Evolutionary conservation across 495 filamentous ascomycete genomes (phyloP).

Genomic region (Aspergillus kassunensis): DNA sequence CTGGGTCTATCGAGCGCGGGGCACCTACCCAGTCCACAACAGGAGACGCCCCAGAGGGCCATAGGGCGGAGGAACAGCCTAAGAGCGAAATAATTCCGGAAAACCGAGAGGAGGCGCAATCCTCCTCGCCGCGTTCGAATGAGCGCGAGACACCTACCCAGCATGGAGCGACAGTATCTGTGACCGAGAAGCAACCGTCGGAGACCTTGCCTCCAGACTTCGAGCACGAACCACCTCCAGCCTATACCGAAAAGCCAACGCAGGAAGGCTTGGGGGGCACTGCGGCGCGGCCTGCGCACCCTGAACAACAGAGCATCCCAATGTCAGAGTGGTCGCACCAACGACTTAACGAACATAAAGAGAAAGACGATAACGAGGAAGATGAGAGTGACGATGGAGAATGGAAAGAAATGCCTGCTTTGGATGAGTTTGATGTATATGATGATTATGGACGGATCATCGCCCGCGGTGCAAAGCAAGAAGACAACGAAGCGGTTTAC

Average conservation of each 20-base stretch:
- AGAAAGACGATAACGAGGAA: slow-evolving; percentile 38
- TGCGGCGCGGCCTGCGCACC: slow-evolving; percentile 15
- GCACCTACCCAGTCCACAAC: background rate
- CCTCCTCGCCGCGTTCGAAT: background rate
- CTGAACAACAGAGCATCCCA: slow-evolving; percentile 29
- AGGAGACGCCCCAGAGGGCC: slow-evolving; percentile 8
- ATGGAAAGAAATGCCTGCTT: slow-evolving; percentile 94
- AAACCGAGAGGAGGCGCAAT: background rate
- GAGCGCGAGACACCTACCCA: background rate
- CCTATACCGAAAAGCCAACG: slow-evolving; percentile 19
- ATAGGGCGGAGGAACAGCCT: background rate
- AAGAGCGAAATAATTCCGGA: background rate
- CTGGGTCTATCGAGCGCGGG: slow-evolving; percentile 1
- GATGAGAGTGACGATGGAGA: slow-evolving; percentile 51
- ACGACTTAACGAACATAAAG: slow-evolving; percentile 57
- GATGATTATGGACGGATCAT: slow-evolving; percentile 88
- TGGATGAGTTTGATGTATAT: slow-evolving; percentile 88
- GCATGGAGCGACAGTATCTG: background rate
- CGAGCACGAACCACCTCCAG: slow-evolving; percentile 16
- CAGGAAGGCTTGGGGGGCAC: slow-evolving; percentile 1
- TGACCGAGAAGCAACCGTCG: background rate
- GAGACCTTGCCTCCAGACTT: background rate
- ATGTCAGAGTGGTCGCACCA: slow-evolving; percentile 90
- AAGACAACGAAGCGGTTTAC: slow-evolving; percentile 69
- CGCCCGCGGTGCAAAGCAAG: slow-evolving; percentile 68